phyloP scores from a whole-genome alignment of 2,329 filamentous ascomycete genomes.

The Diaporthe ampelina region DNA sequence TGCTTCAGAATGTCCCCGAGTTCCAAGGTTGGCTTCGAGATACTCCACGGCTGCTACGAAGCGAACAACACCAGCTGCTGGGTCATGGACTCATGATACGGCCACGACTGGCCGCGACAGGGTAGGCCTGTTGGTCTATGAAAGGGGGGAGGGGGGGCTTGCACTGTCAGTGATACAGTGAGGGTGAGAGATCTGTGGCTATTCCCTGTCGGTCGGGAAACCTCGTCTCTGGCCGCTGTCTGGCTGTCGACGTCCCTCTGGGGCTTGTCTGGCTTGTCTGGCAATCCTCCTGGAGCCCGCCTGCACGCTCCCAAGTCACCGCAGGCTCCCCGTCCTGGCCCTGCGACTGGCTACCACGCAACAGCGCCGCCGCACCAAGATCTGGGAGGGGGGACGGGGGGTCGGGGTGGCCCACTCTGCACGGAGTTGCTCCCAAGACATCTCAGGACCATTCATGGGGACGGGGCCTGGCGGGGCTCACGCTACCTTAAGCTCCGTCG shows the following conservation, averaged over 20 bases:
- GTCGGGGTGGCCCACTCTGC: constrained; percentile 9
- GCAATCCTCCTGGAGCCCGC: constrained; percentile 33
- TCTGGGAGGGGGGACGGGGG: constrained; percentile 6
- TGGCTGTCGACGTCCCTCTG: not conserved
- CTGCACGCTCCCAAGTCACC: not conserved
- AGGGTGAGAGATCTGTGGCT: constrained; percentile 56
- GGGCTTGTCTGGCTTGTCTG: not conserved
- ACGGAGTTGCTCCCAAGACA: constrained; percentile 35
- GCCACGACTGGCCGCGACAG: constrained; percentile 36
- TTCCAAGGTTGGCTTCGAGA: constrained; percentile 34
- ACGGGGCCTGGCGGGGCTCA: constrained; percentile 39
- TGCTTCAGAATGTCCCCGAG: constrained; percentile 37
- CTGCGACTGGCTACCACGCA: constrained; percentile 39
- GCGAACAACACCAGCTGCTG: constrained; percentile 39
- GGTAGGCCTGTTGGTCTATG: constrained; percentile 48
- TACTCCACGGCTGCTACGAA: constrained; percentile 42
- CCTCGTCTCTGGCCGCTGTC: constrained; percentile 15
- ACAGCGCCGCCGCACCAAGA: constrained; percentile 30
- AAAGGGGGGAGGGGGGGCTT: constrained; percentile 51
- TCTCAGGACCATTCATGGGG: constrained; percentile 38
- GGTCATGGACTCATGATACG: constrained; percentile 33
- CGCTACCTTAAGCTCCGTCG: constrained; percentile 43
- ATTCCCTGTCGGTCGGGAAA: constrained; percentile 37
- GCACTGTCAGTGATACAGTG: constrained; percentile 55
- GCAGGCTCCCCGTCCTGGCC: constrained; percentile 28